These are phyloP conservation scores for Xylariaceae sp. DNA, from an alignment of 2,329 filamentous ascomycete genomes.

Conservation along the genomic window DNA sequence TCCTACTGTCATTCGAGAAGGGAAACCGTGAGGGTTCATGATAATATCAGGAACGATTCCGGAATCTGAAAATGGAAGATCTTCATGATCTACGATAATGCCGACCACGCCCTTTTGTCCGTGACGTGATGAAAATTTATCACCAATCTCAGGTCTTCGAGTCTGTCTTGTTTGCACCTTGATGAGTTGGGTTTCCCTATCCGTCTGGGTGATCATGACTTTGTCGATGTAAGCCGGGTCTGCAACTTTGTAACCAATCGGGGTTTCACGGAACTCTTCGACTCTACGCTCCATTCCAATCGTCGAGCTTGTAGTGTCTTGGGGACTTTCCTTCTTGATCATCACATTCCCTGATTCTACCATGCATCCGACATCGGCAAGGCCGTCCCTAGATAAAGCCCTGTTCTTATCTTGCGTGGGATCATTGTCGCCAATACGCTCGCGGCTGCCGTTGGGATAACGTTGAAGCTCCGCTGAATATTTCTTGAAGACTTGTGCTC, in stretches of 20 bases:
- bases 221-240: constrained; percentile 93
- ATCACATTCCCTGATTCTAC: constrained; percentile 78
- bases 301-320: constrained; percentile 66
- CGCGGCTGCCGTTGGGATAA: constrained; percentile 75
- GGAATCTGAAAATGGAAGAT: constrained; percentile 90
- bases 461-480: constrained; percentile 81
- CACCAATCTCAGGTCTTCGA: constrained; percentile 86
- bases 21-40: constrained; percentile 99
- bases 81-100: constrained; percentile 93
- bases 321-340: constrained; percentile 82
- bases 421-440: constrained; percentile 64
- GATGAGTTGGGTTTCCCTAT: constrained; percentile 79
- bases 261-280: constrained; percentile 63
- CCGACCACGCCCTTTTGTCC: constrained; percentile 97
- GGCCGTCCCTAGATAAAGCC: constrained; percentile 76
- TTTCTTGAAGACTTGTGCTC: constrained; percentile 98
- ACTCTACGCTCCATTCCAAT: constrained; percentile 64
- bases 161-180: constrained; percentile 98
- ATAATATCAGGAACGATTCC: constrained; percentile 97
- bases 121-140: constrained; percentile 98
- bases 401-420: constrained; percentile 60
- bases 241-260: constrained; percentile 74
- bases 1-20: constrained; percentile 97
- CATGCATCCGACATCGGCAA: constrained; percentile 80
- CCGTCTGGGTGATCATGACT: constrained; percentile 87